phyloP scores from a whole-genome alignment of 139 green algal species.

The Coccomyxa sp. region DNA sequence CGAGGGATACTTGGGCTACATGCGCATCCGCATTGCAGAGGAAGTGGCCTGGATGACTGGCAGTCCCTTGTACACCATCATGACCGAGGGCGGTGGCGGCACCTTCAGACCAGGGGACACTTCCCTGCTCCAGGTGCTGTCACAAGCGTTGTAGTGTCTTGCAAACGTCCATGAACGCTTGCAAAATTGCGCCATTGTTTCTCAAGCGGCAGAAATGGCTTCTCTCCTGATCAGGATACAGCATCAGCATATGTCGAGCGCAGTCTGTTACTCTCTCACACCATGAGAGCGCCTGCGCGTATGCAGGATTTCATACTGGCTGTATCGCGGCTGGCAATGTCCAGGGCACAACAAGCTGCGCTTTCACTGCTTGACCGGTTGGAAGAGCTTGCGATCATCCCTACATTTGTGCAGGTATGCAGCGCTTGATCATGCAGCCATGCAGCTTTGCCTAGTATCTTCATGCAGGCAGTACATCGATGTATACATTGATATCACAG shows the following conservation, averaged over 20 bases:
- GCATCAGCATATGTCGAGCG: background rate
- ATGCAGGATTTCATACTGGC: background rate
- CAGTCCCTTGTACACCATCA: constrained; percentile 13
- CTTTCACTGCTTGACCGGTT: background rate
- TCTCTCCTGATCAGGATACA: background rate
- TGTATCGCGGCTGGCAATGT: background rate
- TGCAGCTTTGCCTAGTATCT: background rate
- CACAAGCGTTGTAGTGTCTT: too few relatives aligned
- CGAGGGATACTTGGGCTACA: constrained; percentile 4
- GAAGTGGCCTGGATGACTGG: constrained; percentile 15
- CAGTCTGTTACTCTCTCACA: background rate
- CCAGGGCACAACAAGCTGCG: background rate
- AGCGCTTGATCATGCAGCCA: background rate
- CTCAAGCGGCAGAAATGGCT: background rate
- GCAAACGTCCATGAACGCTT: too few relatives aligned
- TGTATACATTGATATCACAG: background rate
- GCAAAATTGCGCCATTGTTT: too few relatives aligned
- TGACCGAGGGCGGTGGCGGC: background rate
- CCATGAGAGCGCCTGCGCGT: background rate
- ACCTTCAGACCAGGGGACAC: background rate
- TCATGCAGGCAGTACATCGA: background rate
- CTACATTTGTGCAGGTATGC: background rate
- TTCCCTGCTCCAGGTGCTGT: background rate
- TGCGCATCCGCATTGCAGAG: constrained; percentile 11
- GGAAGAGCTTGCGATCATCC: background rate